Evolutionary conservation across 352 stramenopile genomes (phyloP).

Genomic region (Pythium monospermum): DNA sequence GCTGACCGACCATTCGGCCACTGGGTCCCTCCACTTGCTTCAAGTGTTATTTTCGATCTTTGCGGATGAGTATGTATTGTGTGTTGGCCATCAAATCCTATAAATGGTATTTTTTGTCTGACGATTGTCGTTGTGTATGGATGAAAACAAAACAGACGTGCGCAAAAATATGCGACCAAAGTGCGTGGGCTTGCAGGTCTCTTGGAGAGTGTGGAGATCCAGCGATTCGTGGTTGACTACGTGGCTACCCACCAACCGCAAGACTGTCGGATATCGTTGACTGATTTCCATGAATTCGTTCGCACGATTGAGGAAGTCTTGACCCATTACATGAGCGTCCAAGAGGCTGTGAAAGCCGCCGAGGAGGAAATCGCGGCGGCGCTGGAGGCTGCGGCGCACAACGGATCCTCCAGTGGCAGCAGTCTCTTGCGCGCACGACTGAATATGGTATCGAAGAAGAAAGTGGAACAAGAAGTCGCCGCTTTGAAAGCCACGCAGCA

Average conservation of each 20-base stretch:
- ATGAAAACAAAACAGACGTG: slow-evolving; percentile 6
- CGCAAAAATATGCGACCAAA: slow-evolving; percentile 36
- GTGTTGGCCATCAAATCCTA: no score
- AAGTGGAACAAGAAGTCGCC: slow-evolving; percentile 45
- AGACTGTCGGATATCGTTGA: slow-evolving; percentile 23
- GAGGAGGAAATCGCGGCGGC: slow-evolving; percentile 52
- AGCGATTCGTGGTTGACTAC: slow-evolving; percentile 61
- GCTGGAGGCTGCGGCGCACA: slow-evolving; percentile 19
- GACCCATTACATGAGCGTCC: slow-evolving; percentile 38
- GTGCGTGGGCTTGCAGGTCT: slow-evolving; percentile 45
- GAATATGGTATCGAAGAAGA: slow-evolving; percentile 53
- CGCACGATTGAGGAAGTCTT: slow-evolving; percentile 51
- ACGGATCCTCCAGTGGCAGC: slow-evolving; percentile 8
- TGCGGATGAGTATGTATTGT: slow-evolving; percentile 38
- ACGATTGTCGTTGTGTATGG: no score
- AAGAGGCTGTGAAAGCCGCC: slow-evolving; percentile 43
- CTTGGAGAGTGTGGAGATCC: slow-evolving; percentile 33
- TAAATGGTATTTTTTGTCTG: no score
- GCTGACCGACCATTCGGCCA: slow-evolving; percentile 28
- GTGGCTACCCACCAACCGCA: slow-evolving; percentile 22
- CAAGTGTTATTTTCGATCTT: slow-evolving; percentile 55
- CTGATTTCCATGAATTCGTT: slow-evolving; percentile 51
- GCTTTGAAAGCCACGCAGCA: slow-evolving; percentile 34
- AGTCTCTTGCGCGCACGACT: slow-evolving; percentile 36
- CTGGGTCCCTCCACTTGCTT: slow-evolving; percentile 44